Base-by-base conservation (phyloP, 2,329 filamentous ascomycete genomes). In the Sclerotinia minor region DNA sequence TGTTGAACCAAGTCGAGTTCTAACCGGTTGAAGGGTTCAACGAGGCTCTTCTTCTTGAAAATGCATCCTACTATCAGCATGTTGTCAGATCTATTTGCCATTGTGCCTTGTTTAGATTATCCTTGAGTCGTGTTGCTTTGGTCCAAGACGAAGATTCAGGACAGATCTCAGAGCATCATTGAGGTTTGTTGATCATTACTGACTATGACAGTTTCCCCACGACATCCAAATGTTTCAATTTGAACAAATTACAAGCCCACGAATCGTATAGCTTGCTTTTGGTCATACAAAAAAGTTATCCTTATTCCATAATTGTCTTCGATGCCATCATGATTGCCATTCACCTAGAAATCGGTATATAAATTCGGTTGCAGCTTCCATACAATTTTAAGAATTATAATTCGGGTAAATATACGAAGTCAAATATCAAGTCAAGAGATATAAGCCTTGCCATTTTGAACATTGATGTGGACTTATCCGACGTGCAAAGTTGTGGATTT, bases 391-490 rank as follows among this genome's bases (percentile, higher is more conserved):
- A 61, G 13, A 21, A 24, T 49, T 9, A 26, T 13, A 61, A 24
- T n/a, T 24, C 44, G 29, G n/a, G 38, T 35, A 24, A 32, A 50
- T 45, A 24, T 35, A 54, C 52, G 29, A 32, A 54, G 29, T 38
- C 24, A 2, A 61, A 45, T 29, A 38, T 29, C 29, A 19, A 35
- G 5, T 38, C 21, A 35, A 24, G 21, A 50, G 13, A n/a, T 15
- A 19, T 32, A 49, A 50, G 24, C 58, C 58, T 32, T 61, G 21
- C 24, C 44, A 19, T 49, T 21, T 24, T 29, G 35, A 49, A 45
- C 29, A 13, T 2, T 59, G 38, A 41, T 59, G 24, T 59, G 55
- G 29, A 38, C 58, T 45, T 60, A 44, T 49, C 29, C 58, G 58
- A 24, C 58, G 44, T 47, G 15, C 26, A 19, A 60, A 35, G 26